phyloP scores from a whole-genome alignment of 805 yeast species.

The Ogataea sp. region DNA sequence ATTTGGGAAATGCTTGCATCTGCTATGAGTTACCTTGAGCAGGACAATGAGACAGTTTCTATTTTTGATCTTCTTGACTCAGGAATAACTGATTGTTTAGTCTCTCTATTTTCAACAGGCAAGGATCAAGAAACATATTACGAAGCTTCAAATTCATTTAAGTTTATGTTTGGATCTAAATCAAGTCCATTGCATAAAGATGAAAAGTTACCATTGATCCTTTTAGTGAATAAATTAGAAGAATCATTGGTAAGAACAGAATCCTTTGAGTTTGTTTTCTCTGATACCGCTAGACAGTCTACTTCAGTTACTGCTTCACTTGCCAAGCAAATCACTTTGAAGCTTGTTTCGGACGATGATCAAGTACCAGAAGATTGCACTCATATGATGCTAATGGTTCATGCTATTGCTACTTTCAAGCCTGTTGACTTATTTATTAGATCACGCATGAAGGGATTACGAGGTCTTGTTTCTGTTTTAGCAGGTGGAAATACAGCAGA shows the following conservation, averaged over 20 bases:
- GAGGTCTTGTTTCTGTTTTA: slow-evolving; percentile 15
- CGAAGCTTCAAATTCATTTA: slow-evolving; percentile 28
- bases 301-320: slow-evolving; percentile 34
- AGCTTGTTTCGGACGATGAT: slow-evolving; percentile 34
- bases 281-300: slow-evolving; percentile 7
- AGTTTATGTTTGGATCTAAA: slow-evolving; percentile 28
- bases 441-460: slow-evolving; percentile 28
- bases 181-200: slow-evolving; percentile 22
- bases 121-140: neutral
- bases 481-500: slow-evolving; percentile 5
- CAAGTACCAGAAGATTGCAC: slow-evolving; percentile 18
- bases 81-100: slow-evolving; percentile 45
- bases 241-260: slow-evolving; percentile 70
- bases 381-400: slow-evolving; percentile 38
- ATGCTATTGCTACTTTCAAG: slow-evolving; percentile 53
- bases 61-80: slow-evolving; percentile 71
- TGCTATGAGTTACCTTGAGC: slow-evolving; percentile 22
- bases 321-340: slow-evolving; percentile 64
- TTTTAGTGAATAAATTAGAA: slow-evolving; percentile 53
- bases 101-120: slow-evolving; percentile 22
- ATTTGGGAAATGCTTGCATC: slow-evolving; percentile 32
- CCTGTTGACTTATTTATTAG: slow-evolving; percentile 41
- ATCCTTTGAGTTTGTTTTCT: slow-evolving; percentile 48
- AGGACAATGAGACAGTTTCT: slow-evolving; percentile 32
- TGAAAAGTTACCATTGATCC: slow-evolving; percentile 27